Evolutionary conservation across 2,329 filamentous ascomycete species (phyloP), one percentile per base, ranked within the genome.

Genomic region (Bipolaris sorokiniana): DNA sequence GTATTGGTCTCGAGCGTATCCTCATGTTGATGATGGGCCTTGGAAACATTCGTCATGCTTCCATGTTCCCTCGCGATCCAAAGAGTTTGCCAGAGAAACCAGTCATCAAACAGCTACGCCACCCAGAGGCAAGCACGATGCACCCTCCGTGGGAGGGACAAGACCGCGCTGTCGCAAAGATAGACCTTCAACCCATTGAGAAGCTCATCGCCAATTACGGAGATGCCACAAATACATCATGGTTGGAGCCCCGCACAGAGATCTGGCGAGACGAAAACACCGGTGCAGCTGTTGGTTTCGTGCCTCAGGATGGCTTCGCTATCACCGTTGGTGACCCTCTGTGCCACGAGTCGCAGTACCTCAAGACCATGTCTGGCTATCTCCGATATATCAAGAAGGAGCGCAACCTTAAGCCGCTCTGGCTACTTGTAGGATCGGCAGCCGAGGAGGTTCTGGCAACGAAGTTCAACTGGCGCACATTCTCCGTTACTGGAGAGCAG

Each of bases 141-240:
- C 85, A 88, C 68, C 84, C 90, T 59, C 81, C 84, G 31, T 90
- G 88, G 88, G 80, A 77, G 72, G 64, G 82, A 77, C 54, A 82
- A 80, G 70, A 84, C 77, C 76, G 80, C 48, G 76, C 73, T 45
- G 49, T 75, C 2, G 81, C 81, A 11, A 73, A 78, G 49, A 79
- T 81, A 7, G 82, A 88, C 48, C 80, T 90, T 51, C 92, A 92
- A 49, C 83, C 91, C 0, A 75, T 97, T 5, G 91, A 93, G 73
- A 90, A 96, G 72, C 87, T 97, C 40, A 92, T 97, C 74, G 92
- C 92, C 71, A 97, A 97, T 76, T 97, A 97, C 67, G 93, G 93
- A 61, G 93, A 97, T 76, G 92, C 93, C 1, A 92, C 92, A 47
- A 96, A 96, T 71, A 97, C 93, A 0, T 95, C 92, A 0, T 97